Conservation (phyloP, 1,139 yeast species). For the Waltiozyma solani region DNA sequence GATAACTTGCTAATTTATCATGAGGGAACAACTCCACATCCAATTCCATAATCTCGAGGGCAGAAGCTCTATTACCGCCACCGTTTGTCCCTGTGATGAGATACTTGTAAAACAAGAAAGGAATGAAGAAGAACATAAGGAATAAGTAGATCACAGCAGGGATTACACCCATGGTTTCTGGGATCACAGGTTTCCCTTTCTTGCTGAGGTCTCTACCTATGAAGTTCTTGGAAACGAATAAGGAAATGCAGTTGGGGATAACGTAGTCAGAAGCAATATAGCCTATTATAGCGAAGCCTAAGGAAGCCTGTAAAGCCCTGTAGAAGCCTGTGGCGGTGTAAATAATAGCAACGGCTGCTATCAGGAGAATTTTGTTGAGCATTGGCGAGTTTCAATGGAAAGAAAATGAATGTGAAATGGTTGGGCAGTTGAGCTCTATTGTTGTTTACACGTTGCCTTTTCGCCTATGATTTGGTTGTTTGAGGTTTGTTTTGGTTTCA, state of each 20-base stretch:
- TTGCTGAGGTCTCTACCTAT: constrained; percentile 80
- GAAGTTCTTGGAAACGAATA: constrained; percentile 70
- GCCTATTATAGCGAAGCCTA: constrained; percentile 62
- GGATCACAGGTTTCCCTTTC: constrained; percentile 55
- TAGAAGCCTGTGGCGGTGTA: constrained; percentile 14
- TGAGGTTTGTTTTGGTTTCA: no score
- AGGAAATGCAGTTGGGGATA: constrained; percentile 57
- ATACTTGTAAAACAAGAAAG: constrained; percentile 79
- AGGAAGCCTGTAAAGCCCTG: constrained; percentile 29
- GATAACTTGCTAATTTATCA: constrained; percentile 72
- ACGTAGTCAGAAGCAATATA: constrained; percentile 46
- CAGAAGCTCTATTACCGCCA: constrained; percentile 40
- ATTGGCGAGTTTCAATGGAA: background rate
- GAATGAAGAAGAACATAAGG: constrained; percentile 76
- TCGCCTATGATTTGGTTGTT: no score
- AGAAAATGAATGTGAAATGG: no score
- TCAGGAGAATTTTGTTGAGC: constrained; percentile 2
- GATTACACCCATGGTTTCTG: constrained; percentile 89
- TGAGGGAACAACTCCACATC: constrained; percentile 55
- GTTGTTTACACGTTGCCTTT: no score
- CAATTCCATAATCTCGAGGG: constrained; percentile 10
- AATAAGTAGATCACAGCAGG: constrained; percentile 75
- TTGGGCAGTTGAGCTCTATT: no score
- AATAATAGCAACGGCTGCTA: constrained; percentile 4
- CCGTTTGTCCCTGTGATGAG: constrained; percentile 51